Evolutionary conservation across 257 asterid species (phyloP).

Genomic region (Nicotiana noctiflora): DNA sequence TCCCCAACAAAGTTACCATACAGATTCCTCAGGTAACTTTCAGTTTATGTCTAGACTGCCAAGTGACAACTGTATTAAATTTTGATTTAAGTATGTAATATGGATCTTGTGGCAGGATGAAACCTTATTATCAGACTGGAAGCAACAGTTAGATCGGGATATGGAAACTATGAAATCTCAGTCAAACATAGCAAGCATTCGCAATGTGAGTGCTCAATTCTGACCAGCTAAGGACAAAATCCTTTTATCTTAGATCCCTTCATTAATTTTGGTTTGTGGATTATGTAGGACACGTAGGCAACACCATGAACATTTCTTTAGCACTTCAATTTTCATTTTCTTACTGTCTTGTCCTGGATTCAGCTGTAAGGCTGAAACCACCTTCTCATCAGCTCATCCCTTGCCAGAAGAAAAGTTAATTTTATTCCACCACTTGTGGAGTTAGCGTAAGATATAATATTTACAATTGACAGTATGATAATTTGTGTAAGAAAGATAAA

Average conservation of each 20-base stretch:
- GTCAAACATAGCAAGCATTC: constrained; percentile 65
- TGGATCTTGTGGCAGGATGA: constrained; percentile 54
- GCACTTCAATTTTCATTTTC: neutral
- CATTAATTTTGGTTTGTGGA: neutral
- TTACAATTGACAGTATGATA: neutral
- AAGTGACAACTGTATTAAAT: neutral
- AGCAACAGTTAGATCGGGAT: constrained; percentile 79
- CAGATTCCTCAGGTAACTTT: constrained; percentile 81
- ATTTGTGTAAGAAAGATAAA: constrained; percentile 3
- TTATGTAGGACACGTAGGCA: neutral
- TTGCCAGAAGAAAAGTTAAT: neutral
- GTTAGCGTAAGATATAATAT: neutral
- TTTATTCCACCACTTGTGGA: neutral
- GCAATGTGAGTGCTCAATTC: constrained; percentile 42
- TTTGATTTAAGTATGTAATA: neutral
- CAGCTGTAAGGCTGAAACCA: neutral
- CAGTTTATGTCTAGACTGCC: constrained; percentile 5
- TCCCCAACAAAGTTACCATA: constrained; percentile 85
- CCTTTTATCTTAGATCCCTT: neutral
- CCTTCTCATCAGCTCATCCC: neutral
- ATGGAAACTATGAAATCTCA: constrained; percentile 75
- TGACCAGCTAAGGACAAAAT: neutral
- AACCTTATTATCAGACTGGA: constrained; percentile 68
- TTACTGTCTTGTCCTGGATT: neutral
- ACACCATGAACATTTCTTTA: neutral